Base-by-base conservation (phyloP, 345 rosid genomes). In the Zanthoxylum bungeanum region DNA sequence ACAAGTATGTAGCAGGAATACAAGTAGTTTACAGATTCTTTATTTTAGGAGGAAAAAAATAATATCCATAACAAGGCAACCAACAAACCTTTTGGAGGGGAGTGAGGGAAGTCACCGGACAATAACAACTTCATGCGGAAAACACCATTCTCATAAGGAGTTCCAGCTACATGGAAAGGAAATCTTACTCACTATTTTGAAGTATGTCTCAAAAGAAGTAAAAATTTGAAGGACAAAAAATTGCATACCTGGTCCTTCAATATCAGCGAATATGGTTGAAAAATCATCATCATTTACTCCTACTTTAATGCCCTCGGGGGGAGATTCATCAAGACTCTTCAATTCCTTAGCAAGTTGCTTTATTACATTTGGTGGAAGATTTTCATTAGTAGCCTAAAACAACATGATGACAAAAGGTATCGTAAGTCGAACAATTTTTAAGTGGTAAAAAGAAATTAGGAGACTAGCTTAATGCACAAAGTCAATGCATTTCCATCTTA, bases 281-380 rank as follows among this genome's bases (percentile, higher is more conserved):
- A 96, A 88, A 79, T 96, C 93, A 74, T 89, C 97, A 64, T 92
- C 98, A 53, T 91, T 96, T 31, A 88, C 97, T 55, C 92, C 93
- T 51, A 96, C 99, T 80, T 93, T 89, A 76, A 96, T 96, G 74
- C 99, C 99, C 79, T 96, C 99, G 0, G 99, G 96, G 49, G 99
- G 99, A 3, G 99, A 96, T 77, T 96, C 99, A 60, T 91, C 92
- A 56, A 96, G 97, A 86, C 79, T 85, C 84, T 96, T 96, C 81
- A 96, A 81, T 75, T 96, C 99, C 79, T 87, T 93, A 5, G 96
- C 97, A 73, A 96, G 96, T 83, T 93, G 97, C 84, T 91, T 96
- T 79, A 96, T 78, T 22, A 96, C 99, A 77, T 96, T 93, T 21
- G 99, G 99, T 61, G 99, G 99, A 66, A 96, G 93, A 77, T 96